These are phyloP conservation scores for Agapanthus africanus DNA, from an alignment of 106 monocot species.

Conservation along the genomic window DNA sequence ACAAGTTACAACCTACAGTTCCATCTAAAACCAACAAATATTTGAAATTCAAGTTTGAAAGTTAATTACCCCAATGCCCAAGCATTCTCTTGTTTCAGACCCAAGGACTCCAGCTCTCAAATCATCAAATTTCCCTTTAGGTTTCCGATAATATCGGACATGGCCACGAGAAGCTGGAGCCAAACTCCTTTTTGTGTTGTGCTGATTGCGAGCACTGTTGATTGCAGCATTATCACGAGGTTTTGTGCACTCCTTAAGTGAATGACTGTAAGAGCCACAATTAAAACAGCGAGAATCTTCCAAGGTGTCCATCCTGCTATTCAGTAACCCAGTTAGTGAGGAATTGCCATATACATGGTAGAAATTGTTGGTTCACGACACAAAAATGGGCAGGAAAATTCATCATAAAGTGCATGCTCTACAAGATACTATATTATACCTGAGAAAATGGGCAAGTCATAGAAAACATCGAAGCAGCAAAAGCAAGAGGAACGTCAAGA, in stretches of 20 bases:
- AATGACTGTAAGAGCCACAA: constrained; percentile 86
- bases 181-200: constrained; percentile 45
- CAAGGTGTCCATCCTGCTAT: constrained; percentile 21
- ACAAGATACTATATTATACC: neutral
- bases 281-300: constrained; percentile 93
- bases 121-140: constrained; percentile 68
- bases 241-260: constrained; percentile 81
- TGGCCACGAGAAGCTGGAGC: constrained; percentile 35
- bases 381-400: neutral
- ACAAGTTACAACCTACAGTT: neutral
- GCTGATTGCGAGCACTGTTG: constrained; percentile 67
- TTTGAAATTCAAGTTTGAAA: constrained; percentile 1
- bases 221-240: constrained; percentile 79
- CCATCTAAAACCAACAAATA: neutral
- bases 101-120: constrained; percentile 78
- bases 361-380: too few relatives aligned
- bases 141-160: constrained; percentile 64
- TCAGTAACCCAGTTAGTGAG: constrained; percentile 2
- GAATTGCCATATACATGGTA: neutral
- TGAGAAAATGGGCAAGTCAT: neutral
- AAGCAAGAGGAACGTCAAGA: neutral
- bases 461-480: neutral
- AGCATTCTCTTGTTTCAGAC: constrained; percentile 71
- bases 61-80: constrained; percentile 76
- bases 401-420: neutral